phyloP scores from a whole-genome alignment of 257 asterid genomes.

The Eucommia ulmoides region DNA sequence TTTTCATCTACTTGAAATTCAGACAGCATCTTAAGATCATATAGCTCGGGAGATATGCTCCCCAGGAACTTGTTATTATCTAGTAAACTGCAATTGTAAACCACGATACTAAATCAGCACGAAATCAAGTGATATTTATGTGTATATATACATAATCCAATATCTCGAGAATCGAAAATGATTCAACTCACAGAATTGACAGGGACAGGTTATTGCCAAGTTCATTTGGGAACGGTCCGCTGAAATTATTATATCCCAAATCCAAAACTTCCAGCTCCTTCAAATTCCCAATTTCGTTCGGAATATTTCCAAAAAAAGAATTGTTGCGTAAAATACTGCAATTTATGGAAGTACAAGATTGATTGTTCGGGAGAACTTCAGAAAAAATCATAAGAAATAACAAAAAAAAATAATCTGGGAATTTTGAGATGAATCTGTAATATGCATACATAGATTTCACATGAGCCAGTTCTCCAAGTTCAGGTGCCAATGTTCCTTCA shows the following conservation, averaged over 20 bases:
- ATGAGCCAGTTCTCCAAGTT: constrained; percentile 12
- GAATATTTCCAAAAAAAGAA: constrained; percentile 21
- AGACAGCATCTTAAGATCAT: constrained; percentile 11
- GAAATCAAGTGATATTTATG: background rate
- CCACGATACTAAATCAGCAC: background rate
- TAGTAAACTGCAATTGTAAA: constrained; percentile 14
- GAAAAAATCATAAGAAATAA: background rate
- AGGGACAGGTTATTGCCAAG: constrained; percentile 12
- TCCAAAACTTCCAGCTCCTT: constrained; percentile 20
- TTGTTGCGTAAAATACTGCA: constrained; percentile 25
- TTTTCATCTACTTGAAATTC: constrained; percentile 10
- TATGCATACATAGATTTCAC: constrained; percentile 19
- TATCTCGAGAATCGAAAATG: background rate
- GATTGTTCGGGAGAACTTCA: too few relatives aligned
- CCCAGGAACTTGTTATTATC: constrained; percentile 14
- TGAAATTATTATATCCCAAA: constrained; percentile 18
- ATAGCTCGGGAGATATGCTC: constrained; percentile 9
- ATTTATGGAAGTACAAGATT: background rate
- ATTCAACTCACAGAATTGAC: constrained; percentile 17
- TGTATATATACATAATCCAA: background rate
- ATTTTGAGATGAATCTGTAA: background rate
- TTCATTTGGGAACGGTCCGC: constrained; percentile 11
- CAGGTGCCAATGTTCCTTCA: constrained; percentile 23
- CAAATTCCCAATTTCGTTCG: constrained; percentile 17
- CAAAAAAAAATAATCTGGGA: background rate